Evolutionary conservation across 257 asterid genomes (phyloP).

Genomic region (Ligustrum vulgare): DNA sequence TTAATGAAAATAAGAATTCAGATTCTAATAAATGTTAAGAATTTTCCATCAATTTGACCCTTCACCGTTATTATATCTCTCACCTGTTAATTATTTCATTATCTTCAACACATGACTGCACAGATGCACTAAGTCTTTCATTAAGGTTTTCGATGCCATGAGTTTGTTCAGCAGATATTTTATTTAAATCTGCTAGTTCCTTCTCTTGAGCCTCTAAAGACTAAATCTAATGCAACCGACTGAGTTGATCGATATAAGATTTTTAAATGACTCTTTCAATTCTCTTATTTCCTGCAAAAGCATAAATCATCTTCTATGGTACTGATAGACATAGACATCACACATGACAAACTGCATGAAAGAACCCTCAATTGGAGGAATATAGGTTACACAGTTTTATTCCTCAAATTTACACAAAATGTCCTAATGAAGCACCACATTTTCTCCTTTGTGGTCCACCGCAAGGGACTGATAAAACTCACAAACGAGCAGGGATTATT

Average conservation of each 20-base stretch:
- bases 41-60: slow-evolving; percentile 18
- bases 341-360: slow-evolving; percentile 6
- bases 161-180: slow-evolving; percentile 70
- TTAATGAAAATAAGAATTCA: background rate
- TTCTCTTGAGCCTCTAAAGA: slow-evolving; percentile 65
- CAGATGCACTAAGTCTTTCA: slow-evolving; percentile 73
- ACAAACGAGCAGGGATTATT: no score
- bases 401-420: no score
- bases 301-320: slow-evolving; percentile 1
- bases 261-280: slow-evolving; percentile 71
- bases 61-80: slow-evolving; percentile 24
- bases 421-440: no score
- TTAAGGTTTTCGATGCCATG: slow-evolving; percentile 73
- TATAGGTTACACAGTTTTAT: no score
- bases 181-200: slow-evolving; percentile 58
- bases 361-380: no score
- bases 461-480: no score
- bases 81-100: slow-evolving; percentile 90
- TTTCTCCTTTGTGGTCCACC: no score
- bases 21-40: background rate
- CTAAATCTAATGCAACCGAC: slow-evolving; percentile 53
- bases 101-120: slow-evolving; percentile 81
- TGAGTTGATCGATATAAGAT: slow-evolving; percentile 59
- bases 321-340: slow-evolving; percentile 10
- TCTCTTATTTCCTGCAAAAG: slow-evolving; percentile 73